phyloP scores from a whole-genome alignment of 2,329 filamentous ascomycete species.

The Xylaria arbuscula region DNA sequence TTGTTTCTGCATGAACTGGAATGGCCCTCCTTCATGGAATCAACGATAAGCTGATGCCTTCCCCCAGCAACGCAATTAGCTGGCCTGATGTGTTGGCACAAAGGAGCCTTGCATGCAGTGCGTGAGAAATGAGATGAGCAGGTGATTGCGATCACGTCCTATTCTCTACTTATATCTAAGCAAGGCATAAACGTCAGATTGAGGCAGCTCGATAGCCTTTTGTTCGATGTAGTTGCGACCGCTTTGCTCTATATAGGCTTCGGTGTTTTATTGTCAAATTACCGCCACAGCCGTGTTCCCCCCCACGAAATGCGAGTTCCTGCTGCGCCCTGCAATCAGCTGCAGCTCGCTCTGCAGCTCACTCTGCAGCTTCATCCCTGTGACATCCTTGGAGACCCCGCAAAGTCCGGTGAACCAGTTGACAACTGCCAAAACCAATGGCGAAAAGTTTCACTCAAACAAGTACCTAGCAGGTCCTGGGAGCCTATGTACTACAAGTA shows the following conservation, averaged over 20 bases:
- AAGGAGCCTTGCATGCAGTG: slow-evolving; percentile 31
- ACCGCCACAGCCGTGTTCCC: slow-evolving; percentile 30
- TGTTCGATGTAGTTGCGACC: slow-evolving; percentile 9
- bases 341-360: slow-evolving; percentile 31
- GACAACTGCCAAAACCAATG: slow-evolving; percentile 16
- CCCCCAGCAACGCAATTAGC: slow-evolving; percentile 12
- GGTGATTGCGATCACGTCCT: slow-evolving; percentile 32
- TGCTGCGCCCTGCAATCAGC: slow-evolving; percentile 22
- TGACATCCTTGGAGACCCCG: slow-evolving; percentile 16
- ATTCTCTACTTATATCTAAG: slow-evolving; percentile 10
- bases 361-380: slow-evolving; percentile 25
- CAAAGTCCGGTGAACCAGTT: slow-evolving; percentile 23
- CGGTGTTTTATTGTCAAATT: slow-evolving; percentile 12
- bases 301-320: slow-evolving; percentile 30
- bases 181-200: slow-evolving; percentile 13
- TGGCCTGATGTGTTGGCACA: slow-evolving; percentile 31
- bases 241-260: slow-evolving; percentile 8
- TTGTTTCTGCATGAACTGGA: slow-evolving; percentile 15
- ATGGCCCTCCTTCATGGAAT: slow-evolving; percentile 20
- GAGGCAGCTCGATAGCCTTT: slow-evolving; percentile 17
- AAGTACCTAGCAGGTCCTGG: background rate
- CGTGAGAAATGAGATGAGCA: slow-evolving; percentile 35
- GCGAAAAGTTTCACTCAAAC: background rate
- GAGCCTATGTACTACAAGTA: background rate
- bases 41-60: slow-evolving; percentile 26